Evolutionary conservation across 345 rosid species (phyloP), one percentile per base, ranked within the genome.

Genomic region (Sisymbrium irio): DNA sequence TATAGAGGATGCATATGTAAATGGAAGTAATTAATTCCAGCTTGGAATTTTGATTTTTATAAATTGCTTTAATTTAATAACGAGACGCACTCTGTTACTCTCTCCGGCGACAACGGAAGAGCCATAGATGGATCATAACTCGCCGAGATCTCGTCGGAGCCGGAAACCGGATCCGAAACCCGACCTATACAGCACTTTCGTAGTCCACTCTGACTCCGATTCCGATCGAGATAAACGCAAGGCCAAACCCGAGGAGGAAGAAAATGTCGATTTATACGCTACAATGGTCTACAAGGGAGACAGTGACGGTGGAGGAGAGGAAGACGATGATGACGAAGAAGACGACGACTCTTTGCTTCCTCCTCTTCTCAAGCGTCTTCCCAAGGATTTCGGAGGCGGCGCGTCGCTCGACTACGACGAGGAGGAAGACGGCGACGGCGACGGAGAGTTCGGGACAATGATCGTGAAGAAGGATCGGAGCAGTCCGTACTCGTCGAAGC

Each of bases 311-410:
- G 79, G 49, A 9, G 76, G 62, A 27, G 83, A 80, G 35, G 86
- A 69, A 44, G 76, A 70, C 13, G 83, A 74, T 5, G 90, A 88
- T 2, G 96, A 94, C 55, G 90, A 92, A 56, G 89, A 88, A 3
- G 96, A 94, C 58, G 90, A 92, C 56, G 89, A 92, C 28, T 79
- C 89, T 17, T 68, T 85, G 30, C 89, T 90, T 50, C 99, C 99
- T 59, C 94, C 91, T 14, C 97, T 95, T 9, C 91, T 95, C 79
- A 88, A 87, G 68, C 92, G 86, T 77, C 91, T 95, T 6, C 94
- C 97, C 46, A 95, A 90, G 57, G 98, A 90, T 78, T 90, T 92
- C 67, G 99, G 96, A 0, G 93, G 95, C 35, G 90, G 84, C 20
- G 74, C 83, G 44, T 72, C 86, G 13, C 44, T 79, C 19, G 89